Conservation (phyloP, 2,329 filamentous ascomycete genomes). For the Rugonectria rugulosa region DNA sequence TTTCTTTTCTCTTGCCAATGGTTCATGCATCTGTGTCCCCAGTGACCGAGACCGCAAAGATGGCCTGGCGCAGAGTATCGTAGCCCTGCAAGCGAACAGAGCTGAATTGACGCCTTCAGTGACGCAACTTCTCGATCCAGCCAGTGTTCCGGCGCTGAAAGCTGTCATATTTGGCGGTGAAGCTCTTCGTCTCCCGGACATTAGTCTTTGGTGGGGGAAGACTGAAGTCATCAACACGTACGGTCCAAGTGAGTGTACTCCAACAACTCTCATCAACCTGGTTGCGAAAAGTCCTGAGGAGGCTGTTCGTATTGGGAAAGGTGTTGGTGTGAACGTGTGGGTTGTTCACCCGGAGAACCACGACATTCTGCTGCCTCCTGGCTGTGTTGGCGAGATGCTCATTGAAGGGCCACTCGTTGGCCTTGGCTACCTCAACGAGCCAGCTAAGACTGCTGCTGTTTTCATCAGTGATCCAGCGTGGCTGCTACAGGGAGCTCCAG, state of each 20-base stretch:
- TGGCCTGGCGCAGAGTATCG: constrained; percentile 14
- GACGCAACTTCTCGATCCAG: constrained; percentile 14
- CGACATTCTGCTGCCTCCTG: constrained; percentile 33
- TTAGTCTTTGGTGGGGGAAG: background rate
- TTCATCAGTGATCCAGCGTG: constrained; percentile 49
- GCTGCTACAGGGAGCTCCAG: constrained; percentile 23
- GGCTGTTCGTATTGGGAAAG: constrained; percentile 3
- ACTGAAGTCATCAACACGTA: constrained; percentile 7
- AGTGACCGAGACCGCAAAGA: constrained; percentile 24
- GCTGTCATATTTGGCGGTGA: constrained; percentile 15
- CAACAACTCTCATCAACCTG: background rate
- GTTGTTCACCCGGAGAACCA: constrained; percentile 33
- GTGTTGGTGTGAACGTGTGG: constrained; percentile 20
- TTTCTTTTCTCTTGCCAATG: constrained; percentile 15
- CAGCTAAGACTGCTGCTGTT: constrained; percentile 38
- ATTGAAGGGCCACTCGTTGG: constrained; percentile 55
- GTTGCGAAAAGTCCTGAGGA: background rate
- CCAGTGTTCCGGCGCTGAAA: constrained; percentile 14
- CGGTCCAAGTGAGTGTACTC: constrained; percentile 11
- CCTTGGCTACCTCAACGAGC: constrained; percentile 55
- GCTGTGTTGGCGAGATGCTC: constrained; percentile 53
- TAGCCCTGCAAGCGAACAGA: background rate
- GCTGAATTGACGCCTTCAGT: constrained; percentile 23
- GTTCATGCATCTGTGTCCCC: constrained; percentile 32
- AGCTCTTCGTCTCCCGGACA: background rate